Evolutionary conservation across 2,329 filamentous ascomycete species (phyloP).

Genomic region (Alternaria sp.): DNA sequence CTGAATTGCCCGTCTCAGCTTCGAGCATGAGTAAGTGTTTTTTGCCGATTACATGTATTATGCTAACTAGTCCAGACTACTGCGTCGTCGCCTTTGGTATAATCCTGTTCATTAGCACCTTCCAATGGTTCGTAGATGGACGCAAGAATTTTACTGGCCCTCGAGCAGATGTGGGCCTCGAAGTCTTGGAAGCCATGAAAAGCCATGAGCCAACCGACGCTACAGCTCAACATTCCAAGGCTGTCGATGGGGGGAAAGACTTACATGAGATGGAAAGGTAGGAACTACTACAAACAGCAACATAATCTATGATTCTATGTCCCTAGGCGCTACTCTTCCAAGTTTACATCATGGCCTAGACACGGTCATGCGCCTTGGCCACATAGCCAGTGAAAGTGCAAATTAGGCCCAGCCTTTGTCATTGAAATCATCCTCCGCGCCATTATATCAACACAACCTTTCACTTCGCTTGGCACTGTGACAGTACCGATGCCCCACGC

Average conservation of each 20-base stretch:
- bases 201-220: constrained; percentile 25
- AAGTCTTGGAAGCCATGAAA: constrained; percentile 51
- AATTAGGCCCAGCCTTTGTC: neutral
- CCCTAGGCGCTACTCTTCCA: neutral
- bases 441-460: neutral
- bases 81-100: constrained; percentile 67
- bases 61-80: constrained; percentile 52
- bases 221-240: constrained; percentile 13
- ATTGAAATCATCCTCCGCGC: neutral
- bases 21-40: constrained; percentile 71
- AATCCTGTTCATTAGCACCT: constrained; percentile 64
- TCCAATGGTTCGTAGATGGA: constrained; percentile 69
- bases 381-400: neutral
- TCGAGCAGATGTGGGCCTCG: constrained; percentile 50
- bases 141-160: constrained; percentile 68
- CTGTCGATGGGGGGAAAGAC: constrained; percentile 15
- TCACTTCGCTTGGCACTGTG: neutral
- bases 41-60: neutral
- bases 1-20: constrained; percentile 68
- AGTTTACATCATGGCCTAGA: neutral
- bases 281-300: neutral
- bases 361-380: neutral
- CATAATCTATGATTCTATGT: neutral
- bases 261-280: neutral
- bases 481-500: neutral